Conservation (phyloP, 495 filamentous ascomycete genomes). For the Lasiosphaeria ovina region DNA sequence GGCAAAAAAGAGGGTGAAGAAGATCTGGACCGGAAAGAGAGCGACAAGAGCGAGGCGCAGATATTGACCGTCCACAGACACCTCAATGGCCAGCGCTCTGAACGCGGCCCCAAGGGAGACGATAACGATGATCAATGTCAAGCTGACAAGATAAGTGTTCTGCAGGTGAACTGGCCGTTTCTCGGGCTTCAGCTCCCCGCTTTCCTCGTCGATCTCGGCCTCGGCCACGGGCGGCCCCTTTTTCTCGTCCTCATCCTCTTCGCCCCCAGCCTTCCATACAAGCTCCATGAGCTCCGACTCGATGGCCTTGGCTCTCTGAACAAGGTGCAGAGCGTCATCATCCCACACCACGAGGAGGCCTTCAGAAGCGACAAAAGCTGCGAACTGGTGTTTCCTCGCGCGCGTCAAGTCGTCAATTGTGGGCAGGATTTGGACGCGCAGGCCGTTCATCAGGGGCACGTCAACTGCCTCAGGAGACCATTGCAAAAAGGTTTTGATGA, state of each 20-base stretch:
- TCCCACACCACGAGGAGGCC: constrained; percentile 72
- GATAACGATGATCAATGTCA: constrained; percentile 62
- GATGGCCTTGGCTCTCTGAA: constrained; percentile 63
- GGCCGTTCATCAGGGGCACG: constrained; percentile 71
- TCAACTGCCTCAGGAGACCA: constrained; percentile 69
- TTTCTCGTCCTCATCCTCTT: constrained; percentile 52
- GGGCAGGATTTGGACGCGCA: constrained; percentile 70
- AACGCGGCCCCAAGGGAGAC: constrained; percentile 65
- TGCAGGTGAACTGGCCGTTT: constrained; percentile 62
- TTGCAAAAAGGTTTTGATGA: constrained; percentile 70
- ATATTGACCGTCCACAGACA: constrained; percentile 60
- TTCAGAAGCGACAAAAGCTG: constrained; percentile 70
- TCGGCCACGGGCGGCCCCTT: constrained; percentile 41
- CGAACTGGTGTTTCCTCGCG: constrained; percentile 71
- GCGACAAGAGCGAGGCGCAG: constrained; percentile 60
- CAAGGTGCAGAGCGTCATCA: constrained; percentile 67
- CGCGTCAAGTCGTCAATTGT: constrained; percentile 64
- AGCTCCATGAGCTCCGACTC: constrained; percentile 72
- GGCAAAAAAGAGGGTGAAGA: constrained; percentile 75
- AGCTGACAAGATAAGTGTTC: constrained; percentile 63
- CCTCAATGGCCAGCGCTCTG: constrained; percentile 64
- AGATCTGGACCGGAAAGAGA: constrained; percentile 68
- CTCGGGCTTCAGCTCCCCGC: constrained; percentile 61
- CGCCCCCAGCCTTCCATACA: constrained; percentile 59
- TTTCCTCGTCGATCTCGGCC: constrained; percentile 67